A percentile compares a stretch with the other conserved stretches of the same genome.
Conservation (phyloP, 2,329 filamentous ascomycete species). For the Fusarium buxicola region DNA sequence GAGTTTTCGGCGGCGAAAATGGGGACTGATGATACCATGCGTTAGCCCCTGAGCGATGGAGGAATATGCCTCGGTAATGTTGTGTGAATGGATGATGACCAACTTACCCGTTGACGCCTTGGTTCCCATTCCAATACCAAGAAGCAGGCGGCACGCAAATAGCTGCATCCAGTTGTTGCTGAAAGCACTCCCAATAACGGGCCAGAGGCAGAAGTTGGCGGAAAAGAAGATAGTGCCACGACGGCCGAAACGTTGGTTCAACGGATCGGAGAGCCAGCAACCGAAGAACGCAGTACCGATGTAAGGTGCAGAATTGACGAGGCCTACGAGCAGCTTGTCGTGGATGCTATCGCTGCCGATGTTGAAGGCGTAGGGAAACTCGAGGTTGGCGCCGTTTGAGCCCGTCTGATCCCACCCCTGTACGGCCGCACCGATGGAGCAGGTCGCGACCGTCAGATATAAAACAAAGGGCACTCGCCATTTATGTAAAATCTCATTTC, state of each 20-base stretch:
- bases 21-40: slow-evolving; percentile 65
- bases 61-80: not conserved
- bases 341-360: slow-evolving; percentile 51
- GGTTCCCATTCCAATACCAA: slow-evolving; percentile 82
- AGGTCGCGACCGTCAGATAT: slow-evolving; percentile 74
- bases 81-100: not conserved
- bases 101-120: slow-evolving; percentile 70
- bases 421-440: slow-evolving; percentile 77
- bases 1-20: slow-evolving; percentile 82
- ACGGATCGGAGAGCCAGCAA: slow-evolving; percentile 75
- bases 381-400: slow-evolving; percentile 71
- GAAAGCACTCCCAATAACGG: slow-evolving; percentile 78
- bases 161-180: slow-evolving; percentile 78
- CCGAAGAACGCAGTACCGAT: slow-evolving; percentile 63
- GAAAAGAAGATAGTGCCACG: slow-evolving; percentile 75
- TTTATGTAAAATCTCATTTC: slow-evolving; percentile 73
- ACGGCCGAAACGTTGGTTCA: slow-evolving; percentile 60
- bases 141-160: slow-evolving; percentile 75
- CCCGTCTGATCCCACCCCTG: slow-evolving; percentile 77
- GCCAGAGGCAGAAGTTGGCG: slow-evolving; percentile 76
- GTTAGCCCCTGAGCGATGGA: slow-evolving; percentile 19
- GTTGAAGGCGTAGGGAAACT: slow-evolving; percentile 66
- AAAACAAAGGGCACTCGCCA: slow-evolving; percentile 73
- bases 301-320: slow-evolving; percentile 71
- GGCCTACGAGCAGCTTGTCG: slow-evolving; percentile 68